phyloP scores from a whole-genome alignment of 441 rosid species.

The Manihot esculenta region DNA sequence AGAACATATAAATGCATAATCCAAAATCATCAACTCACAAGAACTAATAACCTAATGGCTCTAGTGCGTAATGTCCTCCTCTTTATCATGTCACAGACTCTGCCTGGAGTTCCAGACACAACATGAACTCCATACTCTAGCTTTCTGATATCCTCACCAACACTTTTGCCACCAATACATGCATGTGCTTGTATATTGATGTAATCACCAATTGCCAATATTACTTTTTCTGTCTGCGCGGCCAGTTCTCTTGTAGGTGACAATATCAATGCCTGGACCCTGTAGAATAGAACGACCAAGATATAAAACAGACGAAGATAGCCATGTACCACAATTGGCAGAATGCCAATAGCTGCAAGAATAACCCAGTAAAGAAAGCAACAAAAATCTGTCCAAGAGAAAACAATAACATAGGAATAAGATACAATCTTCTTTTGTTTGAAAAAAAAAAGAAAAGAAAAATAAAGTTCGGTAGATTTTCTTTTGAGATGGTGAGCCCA shows the following conservation, averaged over 20 bases:
- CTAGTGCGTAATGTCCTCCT: slow-evolving; percentile 90
- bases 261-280: slow-evolving; percentile 89
- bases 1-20: background rate
- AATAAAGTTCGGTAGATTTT: no score
- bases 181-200: slow-evolving; percentile 85
- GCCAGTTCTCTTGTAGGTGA: slow-evolving; percentile 97
- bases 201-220: slow-evolving; percentile 67
- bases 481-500: background rate
- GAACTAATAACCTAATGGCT: slow-evolving; percentile 73
- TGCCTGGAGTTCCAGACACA: slow-evolving; percentile 97
- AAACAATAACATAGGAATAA: background rate
- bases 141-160: slow-evolving; percentile 95
- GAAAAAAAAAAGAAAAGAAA: no score
- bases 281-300: slow-evolving; percentile 16
- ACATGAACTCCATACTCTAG: slow-evolving; percentile 90
- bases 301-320: background rate
- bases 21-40: slow-evolving; percentile 42
- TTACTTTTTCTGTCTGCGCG: slow-evolving; percentile 80
- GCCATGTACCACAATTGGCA: background rate
- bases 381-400: background rate
- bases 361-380: background rate
- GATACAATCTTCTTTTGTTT: no score
- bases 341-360: background rate
- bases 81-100: slow-evolving; percentile 99
- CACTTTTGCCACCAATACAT: slow-evolving; percentile 89